A percentile compares a stretch with the other conserved stretches of the same genome.
Evolutionary conservation across 768 basidiomycete species (phyloP).

Genomic region (Candolleomyces eurysporus): DNA sequence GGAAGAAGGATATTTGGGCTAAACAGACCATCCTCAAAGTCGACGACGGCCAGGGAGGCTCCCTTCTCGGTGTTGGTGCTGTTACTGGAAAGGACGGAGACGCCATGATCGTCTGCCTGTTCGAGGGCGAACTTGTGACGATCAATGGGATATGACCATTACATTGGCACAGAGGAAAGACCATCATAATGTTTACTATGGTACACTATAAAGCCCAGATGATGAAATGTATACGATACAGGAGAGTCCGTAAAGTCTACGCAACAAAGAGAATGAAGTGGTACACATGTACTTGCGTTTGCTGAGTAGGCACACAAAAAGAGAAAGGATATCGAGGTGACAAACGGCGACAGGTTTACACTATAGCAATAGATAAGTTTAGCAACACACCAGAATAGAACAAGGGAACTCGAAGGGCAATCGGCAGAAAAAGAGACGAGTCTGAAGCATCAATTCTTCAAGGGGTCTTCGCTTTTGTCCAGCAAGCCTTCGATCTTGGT

Average conservation of each 20-base stretch:
- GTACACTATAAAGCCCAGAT: conserved; percentile 12
- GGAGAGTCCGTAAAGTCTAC: conserved; percentile 7
- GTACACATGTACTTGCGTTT: conserved; percentile 6
- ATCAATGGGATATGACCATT: conserved; percentile 32
- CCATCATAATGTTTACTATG: conserved; percentile 9
- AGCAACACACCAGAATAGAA: conserved; percentile 14
- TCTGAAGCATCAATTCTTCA: conserved; percentile 26
- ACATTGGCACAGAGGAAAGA: not conserved
- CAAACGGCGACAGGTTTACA: conserved; percentile 7
- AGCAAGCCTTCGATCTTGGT: conserved; percentile 63
- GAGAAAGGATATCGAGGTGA: conserved; percentile 11
- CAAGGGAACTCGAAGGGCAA: conserved; percentile 14
- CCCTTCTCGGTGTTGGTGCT: conserved; percentile 73
- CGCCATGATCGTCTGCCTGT: conserved; percentile 62
- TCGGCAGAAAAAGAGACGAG: conserved; percentile 12
- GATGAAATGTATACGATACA: conserved; percentile 5
- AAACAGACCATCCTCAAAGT: conserved; percentile 83
- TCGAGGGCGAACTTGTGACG: conserved; percentile 73
- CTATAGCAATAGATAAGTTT: conserved; percentile 24
- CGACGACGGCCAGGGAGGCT: conserved; percentile 66
- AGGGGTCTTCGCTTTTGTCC: conserved; percentile 62
- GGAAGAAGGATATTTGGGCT: conserved; percentile 54
- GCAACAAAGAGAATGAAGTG: conserved; percentile 5
- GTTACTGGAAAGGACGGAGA: conserved; percentile 32
- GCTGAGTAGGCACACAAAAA: conserved; percentile 1